These are phyloP conservation scores for Beauveria australis DNA, from an alignment of 2,329 filamentous ascomycete genomes.

Conservation along the genomic window DNA sequence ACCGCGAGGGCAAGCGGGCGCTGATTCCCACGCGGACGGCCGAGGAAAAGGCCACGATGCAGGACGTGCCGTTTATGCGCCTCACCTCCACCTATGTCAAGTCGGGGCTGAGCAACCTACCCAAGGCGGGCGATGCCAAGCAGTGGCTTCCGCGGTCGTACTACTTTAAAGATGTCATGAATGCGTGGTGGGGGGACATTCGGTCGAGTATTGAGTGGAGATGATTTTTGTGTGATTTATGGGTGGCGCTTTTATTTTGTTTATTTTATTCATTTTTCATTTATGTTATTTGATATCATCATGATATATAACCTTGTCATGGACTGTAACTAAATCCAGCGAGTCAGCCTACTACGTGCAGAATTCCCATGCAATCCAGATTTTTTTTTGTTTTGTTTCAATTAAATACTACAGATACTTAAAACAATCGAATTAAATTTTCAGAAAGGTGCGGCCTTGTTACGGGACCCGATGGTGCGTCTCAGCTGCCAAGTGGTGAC, in stretches of 20 bases:
- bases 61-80: background rate
- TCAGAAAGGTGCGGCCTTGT: too few relatives aligned
- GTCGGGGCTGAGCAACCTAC: background rate
- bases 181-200: conserved; percentile 6
- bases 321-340: too few relatives aligned
- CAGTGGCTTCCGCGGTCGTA: conserved; percentile 4
- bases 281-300: too few relatives aligned
- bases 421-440: too few relatives aligned
- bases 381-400: too few relatives aligned
- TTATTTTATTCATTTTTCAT: too few relatives aligned
- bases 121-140: conserved; percentile 7
- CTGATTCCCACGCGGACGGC: background rate
- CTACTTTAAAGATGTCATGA: background rate
- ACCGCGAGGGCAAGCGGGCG: conserved; percentile 27
- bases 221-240: background rate
- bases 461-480: too few relatives aligned
- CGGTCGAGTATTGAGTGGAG: conserved; percentile 6
- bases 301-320: too few relatives aligned
- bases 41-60: background rate
- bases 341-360: too few relatives aligned
- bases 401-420: too few relatives aligned
- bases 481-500: too few relatives aligned
- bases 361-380: too few relatives aligned
- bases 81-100: conserved; percentile 7
- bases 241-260: background rate